Base-by-base conservation (phyloP, 139 green algal genomes). In the Tetraselmis chui region DNA sequence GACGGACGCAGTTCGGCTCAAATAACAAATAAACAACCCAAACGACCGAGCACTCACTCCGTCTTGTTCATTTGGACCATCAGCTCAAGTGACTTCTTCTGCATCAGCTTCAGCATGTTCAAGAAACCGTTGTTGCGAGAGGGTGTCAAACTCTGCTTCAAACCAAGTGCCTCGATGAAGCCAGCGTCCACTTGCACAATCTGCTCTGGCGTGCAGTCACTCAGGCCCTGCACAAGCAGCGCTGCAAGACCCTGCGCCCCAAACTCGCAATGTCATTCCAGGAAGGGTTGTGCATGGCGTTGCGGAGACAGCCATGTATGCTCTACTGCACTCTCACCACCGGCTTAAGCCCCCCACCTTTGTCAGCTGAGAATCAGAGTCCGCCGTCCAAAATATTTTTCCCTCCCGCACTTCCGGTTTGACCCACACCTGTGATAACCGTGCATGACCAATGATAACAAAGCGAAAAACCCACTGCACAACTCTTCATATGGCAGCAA, bases 401-500 rank as follows among this genome's bases (percentile, higher is more conserved):
- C 93, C 94, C 0, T 80, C 31, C 2, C 87, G 24, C 29, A 98
- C 77, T 75, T 89, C 83, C 2, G 93, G 90, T 24, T 92, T 84
- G 31, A 99, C 95, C 97, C 97, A 99, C 74, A 99, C 97, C 93
- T 98, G 91, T n/a, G n/a, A n/a, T n/a, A n/a, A n/a, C n/a, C n/a
- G n/a, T n/a, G n/a, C n/a, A n/a, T n/a, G n/a, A n/a, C n/a, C n/a
- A n/a, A n/a, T n/a, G n/a, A n/a, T n/a, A n/a, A n/a, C n/a, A n/a
- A n/a, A n/a, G n/a, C n/a, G n/a, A n/a, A n/a, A n/a, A n/a, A n/a
- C n/a, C n/a, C n/a, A n/a, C n/a, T n/a, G n/a, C n/a, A n/a, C n/a
- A n/a, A n/a, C n/a, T n/a, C n/a, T n/a, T n/a, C n/a, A n/a, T n/a
- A n/a, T n/a, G n/a, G n/a, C n/a, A n/a, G n/a, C n/a, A n/a, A n/a